These are phyloP conservation scores for Suhomyces coccinellae DNA, from an alignment of 1,139 yeast genomes.

Conservation along the genomic window DNA sequence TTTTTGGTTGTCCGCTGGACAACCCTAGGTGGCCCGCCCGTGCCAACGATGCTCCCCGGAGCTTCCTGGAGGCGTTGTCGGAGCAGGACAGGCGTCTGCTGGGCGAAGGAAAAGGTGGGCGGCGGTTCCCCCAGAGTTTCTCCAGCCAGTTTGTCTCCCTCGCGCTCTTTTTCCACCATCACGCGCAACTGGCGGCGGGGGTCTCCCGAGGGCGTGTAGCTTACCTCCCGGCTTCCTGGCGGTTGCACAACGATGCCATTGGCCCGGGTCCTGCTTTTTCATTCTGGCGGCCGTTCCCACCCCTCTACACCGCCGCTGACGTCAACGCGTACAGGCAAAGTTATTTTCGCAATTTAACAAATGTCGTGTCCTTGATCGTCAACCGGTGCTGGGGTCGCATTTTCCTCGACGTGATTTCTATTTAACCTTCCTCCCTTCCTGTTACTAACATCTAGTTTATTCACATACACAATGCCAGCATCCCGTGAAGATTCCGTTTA, in stretches of 20 bases:
- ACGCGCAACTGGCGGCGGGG: too few species aligned
- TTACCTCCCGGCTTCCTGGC: background rate
- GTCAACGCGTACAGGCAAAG: slow-evolving; percentile 1
- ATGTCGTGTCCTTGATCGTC: slow-evolving; percentile 8
- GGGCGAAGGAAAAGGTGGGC: too few species aligned
- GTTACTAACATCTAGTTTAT: slow-evolving; percentile 10
- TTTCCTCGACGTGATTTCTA: slow-evolving; percentile 4
- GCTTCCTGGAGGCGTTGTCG: background rate
- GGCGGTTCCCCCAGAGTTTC: too few species aligned
- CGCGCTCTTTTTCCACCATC: background rate
- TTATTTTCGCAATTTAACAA: slow-evolving; percentile 6
- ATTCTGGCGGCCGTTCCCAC: background rate
- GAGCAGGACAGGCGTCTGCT: background rate
- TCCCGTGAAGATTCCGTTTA: slow-evolving; percentile 98
- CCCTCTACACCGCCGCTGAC: slow-evolving; percentile 4
- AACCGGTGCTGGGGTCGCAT: slow-evolving; percentile 7
- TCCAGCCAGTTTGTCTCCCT: background rate
- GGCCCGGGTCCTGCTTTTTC: background rate
- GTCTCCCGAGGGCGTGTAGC: background rate
- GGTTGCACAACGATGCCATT: background rate
- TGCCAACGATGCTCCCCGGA: background rate
- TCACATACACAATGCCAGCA: slow-evolving; percentile 55
- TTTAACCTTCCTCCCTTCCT: slow-evolving; percentile 1
- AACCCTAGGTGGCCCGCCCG: background rate
- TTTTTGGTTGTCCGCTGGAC: background rate